Evolutionary conservation across 441 rosid genomes (phyloP), one percentile per base, ranked within the genome.

Genomic region (Populus tomentosa): DNA sequence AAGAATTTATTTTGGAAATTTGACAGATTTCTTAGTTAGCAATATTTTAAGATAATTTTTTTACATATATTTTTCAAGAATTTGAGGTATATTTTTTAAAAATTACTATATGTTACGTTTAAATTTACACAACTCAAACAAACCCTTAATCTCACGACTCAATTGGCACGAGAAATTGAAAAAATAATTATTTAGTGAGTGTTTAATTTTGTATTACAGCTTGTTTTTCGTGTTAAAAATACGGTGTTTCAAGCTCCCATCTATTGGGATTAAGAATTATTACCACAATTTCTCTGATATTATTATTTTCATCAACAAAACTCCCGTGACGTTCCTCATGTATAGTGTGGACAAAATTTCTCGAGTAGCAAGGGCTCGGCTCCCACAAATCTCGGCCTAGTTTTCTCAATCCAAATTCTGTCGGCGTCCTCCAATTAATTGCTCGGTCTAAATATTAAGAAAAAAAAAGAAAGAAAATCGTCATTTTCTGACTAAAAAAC

Each of bases 301-400:
- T 11, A 42, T 11, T 42, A 10, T 3, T 42, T 11, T 11, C 16
- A 11, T 10, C 50, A 10, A 11, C 16, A 42, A 42, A 11, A 42
- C 10, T 42, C 50, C 8, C 64, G 42, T 66, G 42, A 46, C 63
- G 1, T 40, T 40, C 50, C 50, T 9, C 16, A 10, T 42, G 50
- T 11, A 42, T n/a, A 16, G 3, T 9, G 3, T 0, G 40, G 40
- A 36, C 40, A 36, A 36, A 36, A 8, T 8, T 36, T 36, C 40
- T 8, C 10, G 50, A 0, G 10, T 2, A n/a, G 7, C 64, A 1
- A 21, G 64, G 63, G 5, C 4, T 59, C 56, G 67, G 67, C 8
- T 67, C 65, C 81, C 81, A 67, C 70, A 40, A 46, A 77, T 65
- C 70, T 77, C 80, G 75, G 71, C 75, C 50, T 32, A 18, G 30